Percentiles rank a stretch among this genome's conserved stretches.
phyloP scores from a whole-genome alignment of 2,329 filamentous ascomycete genomes.

The Dothiorella sarmentorum region DNA sequence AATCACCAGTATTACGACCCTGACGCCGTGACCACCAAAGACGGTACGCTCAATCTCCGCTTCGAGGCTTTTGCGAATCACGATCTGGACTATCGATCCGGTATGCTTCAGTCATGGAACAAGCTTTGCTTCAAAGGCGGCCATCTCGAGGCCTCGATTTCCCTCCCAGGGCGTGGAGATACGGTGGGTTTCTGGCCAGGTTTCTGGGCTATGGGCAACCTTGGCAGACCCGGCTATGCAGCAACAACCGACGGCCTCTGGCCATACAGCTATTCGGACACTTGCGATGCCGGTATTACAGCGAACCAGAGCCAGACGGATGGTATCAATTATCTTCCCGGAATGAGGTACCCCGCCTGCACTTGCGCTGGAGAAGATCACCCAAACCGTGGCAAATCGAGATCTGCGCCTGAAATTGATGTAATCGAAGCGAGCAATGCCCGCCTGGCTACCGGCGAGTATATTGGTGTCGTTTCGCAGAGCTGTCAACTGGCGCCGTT shows the following conservation, averaged over 20 bases:
- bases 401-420: slow-evolving; percentile 69
- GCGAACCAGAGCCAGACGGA: slow-evolving; percentile 67
- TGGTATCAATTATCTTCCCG: slow-evolving; percentile 64
- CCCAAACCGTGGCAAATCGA: slow-evolving; percentile 61
- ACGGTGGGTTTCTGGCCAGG: slow-evolving; percentile 70
- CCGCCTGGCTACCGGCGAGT: slow-evolving; percentile 49
- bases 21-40: slow-evolving; percentile 60
- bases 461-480: slow-evolving; percentile 62
- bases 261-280: slow-evolving; percentile 69
- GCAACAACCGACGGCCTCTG: slow-evolving; percentile 70
- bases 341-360: slow-evolving; percentile 67
- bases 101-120: slow-evolving; percentile 75
- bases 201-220: slow-evolving; percentile 73
- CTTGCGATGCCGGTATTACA: slow-evolving; percentile 68
- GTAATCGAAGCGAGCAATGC: slow-evolving; percentile 64
- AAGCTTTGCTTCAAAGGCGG: slow-evolving; percentile 70
- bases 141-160: slow-evolving; percentile 66
- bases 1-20: slow-evolving; percentile 64
- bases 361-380: slow-evolving; percentile 64
- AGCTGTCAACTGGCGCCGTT: slow-evolving; percentile 67
- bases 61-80: slow-evolving; percentile 66
- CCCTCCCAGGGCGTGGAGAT: slow-evolving; percentile 64
- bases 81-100: slow-evolving; percentile 63
- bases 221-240: slow-evolving; percentile 65
- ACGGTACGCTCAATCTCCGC: slow-evolving; percentile 60